These are phyloP conservation scores for Thielaviopsis populi DNA, from an alignment of 2,329 filamentous ascomycete genomes.

Conservation along the genomic window DNA sequence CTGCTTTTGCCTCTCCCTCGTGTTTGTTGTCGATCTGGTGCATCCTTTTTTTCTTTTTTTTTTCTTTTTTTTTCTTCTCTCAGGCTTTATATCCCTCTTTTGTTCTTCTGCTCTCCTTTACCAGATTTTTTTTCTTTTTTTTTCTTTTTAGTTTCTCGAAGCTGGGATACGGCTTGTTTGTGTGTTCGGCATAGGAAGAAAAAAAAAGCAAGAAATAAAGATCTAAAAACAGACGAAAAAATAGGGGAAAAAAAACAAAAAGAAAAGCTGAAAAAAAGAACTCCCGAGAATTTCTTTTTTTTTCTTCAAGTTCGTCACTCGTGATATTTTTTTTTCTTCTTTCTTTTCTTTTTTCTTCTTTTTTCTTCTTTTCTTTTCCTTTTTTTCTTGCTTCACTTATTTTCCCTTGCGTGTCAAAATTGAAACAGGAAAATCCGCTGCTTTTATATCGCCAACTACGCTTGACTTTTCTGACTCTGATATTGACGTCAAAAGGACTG, in stretches of 20 bases:
- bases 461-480: background rate
- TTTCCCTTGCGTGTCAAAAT: background rate
- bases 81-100: too few relatives aligned
- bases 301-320: background rate
- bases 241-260: slow-evolving; percentile 5
- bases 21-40: background rate
- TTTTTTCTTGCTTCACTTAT: background rate
- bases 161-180: background rate
- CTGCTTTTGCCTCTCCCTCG: background rate
- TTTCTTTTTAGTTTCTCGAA: background rate
- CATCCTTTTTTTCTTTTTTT: background rate
- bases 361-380: background rate
- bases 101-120: background rate
- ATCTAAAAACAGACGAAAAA: background rate
- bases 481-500: background rate
- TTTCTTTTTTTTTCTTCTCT: background rate
- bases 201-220: background rate
- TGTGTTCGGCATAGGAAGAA: background rate
- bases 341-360: background rate
- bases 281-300: too few relatives aligned
- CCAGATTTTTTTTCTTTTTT: background rate
- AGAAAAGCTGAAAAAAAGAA: background rate
- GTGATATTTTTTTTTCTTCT: background rate
- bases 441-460: background rate
- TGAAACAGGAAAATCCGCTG: background rate